Evolutionary conservation across 2,329 filamentous ascomycete genomes (phyloP).

Genomic region (Aspergillus hortae): DNA sequence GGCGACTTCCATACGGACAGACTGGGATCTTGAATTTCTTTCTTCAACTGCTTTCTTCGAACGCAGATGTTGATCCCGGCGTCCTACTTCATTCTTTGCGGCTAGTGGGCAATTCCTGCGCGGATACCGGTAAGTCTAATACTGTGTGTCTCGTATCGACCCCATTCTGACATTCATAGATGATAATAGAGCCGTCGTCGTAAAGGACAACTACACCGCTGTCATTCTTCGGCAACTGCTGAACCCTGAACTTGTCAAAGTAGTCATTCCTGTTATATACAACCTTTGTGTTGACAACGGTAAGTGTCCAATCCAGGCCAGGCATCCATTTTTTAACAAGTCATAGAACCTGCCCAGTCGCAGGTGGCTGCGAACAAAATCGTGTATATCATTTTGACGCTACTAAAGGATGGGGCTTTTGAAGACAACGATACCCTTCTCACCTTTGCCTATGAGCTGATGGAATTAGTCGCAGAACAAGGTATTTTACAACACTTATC

Average conservation of each 20-base stretch:
- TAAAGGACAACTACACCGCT: conserved; percentile 37
- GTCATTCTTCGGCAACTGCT: conserved; percentile 35
- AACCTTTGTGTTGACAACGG: conserved; percentile 46
- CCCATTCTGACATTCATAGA: conserved; percentile 22
- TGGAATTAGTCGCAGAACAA: conserved; percentile 39
- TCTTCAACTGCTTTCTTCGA: conserved; percentile 35
- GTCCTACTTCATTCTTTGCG: conserved; percentile 40
- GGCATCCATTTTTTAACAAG: conserved; percentile 15
- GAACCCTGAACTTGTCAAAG: conserved; percentile 33
- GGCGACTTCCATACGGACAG: conserved; percentile 38
- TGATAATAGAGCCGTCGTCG: conserved; percentile 39
- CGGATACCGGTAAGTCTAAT: conserved; percentile 36
- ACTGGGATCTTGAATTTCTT: conserved; percentile 42
- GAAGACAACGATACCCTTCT: conserved; percentile 31
- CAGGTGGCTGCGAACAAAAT: conserved; percentile 35
- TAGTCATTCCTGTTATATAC: conserved; percentile 44
- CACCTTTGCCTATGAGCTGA: conserved; percentile 37
- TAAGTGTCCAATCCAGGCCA: conserved; percentile 14
- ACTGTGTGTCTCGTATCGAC: not conserved
- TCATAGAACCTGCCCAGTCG: conserved; percentile 36
- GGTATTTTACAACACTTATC: conserved; percentile 20
- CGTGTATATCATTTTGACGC: conserved; percentile 34
- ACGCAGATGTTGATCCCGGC: conserved; percentile 23
- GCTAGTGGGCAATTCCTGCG: conserved; percentile 45
- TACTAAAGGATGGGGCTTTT: conserved; percentile 32